Percentiles rank a stretch among this genome's conserved stretches.
These are phyloP conservation scores for Colletotrichum gigasporum DNA, from an alignment of 2,329 filamentous ascomycete species.

Conservation along the genomic window DNA sequence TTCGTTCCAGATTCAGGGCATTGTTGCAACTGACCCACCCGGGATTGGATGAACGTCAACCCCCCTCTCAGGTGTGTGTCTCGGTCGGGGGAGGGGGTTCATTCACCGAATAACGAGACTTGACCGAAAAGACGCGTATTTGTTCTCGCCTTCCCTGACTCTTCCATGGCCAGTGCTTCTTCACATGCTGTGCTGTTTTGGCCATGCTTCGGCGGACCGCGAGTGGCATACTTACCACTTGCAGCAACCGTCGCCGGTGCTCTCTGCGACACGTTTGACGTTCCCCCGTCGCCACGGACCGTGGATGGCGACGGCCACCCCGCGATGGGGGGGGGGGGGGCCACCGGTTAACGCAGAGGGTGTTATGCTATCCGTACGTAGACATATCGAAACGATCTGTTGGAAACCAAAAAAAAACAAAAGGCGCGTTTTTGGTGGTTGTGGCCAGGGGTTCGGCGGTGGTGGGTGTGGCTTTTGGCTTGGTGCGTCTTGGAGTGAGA, in stretches of 20 bases:
- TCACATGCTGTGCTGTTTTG: slow-evolving; percentile 28
- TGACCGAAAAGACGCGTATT: slow-evolving; percentile 5
- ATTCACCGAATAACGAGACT: slow-evolving; percentile 15
- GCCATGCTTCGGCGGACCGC: no score
- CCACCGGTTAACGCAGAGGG: not conserved
- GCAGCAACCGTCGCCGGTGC: not conserved
- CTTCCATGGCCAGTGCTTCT: slow-evolving; percentile 9
- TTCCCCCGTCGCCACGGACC: not conserved
- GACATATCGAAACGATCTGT: not conserved
- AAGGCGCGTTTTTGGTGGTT: not conserved
- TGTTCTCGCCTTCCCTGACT: no score
- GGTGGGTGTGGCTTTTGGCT: no score
- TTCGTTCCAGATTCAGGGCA: slow-evolving; percentile 5
- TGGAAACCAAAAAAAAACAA: not conserved
- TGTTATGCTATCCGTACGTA: not conserved
- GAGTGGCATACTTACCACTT: not conserved
- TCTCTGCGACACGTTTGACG: slow-evolving; percentile 14
- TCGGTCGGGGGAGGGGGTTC: not conserved
- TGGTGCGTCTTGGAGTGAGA: slow-evolving; percentile 13
- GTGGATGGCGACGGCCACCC: not conserved
- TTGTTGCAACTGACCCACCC: not conserved
- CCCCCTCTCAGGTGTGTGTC: not conserved
- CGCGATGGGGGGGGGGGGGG: not conserved
- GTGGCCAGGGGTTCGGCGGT: not conserved
- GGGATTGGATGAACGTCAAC: slow-evolving; percentile 23